These are phyloP conservation scores for Draba incana DNA, from an alignment of 345 rosid species.

Conservation along the genomic window DNA sequence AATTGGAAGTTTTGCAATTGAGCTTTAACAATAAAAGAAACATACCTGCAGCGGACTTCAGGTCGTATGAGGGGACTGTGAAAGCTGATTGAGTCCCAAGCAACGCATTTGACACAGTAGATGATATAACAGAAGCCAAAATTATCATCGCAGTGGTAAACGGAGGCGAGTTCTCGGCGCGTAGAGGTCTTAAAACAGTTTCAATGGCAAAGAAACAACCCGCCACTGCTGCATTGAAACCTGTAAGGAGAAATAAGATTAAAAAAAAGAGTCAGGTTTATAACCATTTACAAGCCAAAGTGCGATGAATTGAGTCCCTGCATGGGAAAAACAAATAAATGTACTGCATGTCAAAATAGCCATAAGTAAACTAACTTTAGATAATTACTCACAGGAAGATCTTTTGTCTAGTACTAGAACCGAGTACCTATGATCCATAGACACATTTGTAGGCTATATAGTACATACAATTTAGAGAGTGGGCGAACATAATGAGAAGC, in stretches of 20 bases:
- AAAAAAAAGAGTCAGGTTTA: too few species aligned
- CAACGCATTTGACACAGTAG: constrained; percentile 89
- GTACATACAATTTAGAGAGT: not conserved
- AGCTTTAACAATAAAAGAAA: not conserved
- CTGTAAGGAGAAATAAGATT: too few species aligned
- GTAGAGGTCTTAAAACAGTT: constrained; percentile 89
- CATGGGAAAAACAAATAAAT: not conserved
- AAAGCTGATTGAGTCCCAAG: constrained; percentile 92
- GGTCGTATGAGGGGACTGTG: constrained; percentile 88
- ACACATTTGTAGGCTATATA: constrained; percentile 9
- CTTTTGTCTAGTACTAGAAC: constrained; percentile 8
- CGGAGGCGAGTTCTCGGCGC: constrained; percentile 96
- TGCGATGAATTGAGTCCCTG: not conserved
- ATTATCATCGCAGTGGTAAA: constrained; percentile 98
- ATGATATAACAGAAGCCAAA: constrained; percentile 91
- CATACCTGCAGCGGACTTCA: constrained; percentile 97
- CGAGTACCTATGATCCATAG: constrained; percentile 16
- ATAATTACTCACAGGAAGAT: not conserved
- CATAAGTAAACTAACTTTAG: constrained; percentile 6
- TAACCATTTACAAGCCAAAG: not conserved
- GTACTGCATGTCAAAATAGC: too few species aligned
- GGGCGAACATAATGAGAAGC: not conserved
- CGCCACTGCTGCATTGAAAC: constrained; percentile 98
- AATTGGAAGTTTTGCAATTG: not conserved
- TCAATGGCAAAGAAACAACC: constrained; percentile 99